Conservation (phyloP, 1,284 basidiomycete species). For the Sporisorium graminicola region DNA sequence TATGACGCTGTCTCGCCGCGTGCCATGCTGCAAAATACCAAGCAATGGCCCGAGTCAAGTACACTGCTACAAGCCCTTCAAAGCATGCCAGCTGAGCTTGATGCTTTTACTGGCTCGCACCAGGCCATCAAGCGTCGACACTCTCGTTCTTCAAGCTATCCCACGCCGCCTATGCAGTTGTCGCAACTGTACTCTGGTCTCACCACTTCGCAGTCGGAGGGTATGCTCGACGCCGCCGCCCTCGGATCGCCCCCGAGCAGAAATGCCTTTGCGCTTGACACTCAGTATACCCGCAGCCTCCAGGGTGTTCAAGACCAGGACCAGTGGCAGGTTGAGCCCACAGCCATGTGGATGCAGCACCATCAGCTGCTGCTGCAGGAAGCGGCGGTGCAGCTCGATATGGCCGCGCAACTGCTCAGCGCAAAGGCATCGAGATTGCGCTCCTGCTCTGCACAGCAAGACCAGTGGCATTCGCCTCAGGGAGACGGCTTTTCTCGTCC, state of each 20-base stretch:
- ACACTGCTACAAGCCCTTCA: not conserved
- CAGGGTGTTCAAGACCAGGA: not conserved
- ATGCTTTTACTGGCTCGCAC: too few species aligned
- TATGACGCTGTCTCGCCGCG: not conserved
- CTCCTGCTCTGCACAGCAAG: not conserved
- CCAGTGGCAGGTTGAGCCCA: not conserved
- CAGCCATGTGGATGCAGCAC: not conserved
- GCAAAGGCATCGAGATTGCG: slow-evolving; percentile 3
- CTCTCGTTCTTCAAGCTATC: slow-evolving; percentile 1
- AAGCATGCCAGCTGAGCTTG: not conserved
- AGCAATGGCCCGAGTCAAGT: not conserved
- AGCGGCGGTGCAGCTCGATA: not conserved
- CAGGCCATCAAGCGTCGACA: not conserved
- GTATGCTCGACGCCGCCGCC: not conserved
- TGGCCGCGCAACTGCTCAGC: slow-evolving; percentile 1
- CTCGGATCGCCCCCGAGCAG: not conserved
- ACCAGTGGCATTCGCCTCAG: not conserved
- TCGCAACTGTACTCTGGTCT: not conserved
- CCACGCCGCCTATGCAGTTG: not conserved
- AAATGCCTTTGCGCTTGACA: not conserved
- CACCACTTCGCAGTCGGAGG: not conserved
- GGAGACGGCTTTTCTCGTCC: not conserved
- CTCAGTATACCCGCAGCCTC: not conserved
- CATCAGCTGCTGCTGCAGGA: not conserved
- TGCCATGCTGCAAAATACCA: not conserved